phyloP scores from a whole-genome alignment of 1,284 basidiomycete species.

The Tranzscheliella williamsii region DNA sequence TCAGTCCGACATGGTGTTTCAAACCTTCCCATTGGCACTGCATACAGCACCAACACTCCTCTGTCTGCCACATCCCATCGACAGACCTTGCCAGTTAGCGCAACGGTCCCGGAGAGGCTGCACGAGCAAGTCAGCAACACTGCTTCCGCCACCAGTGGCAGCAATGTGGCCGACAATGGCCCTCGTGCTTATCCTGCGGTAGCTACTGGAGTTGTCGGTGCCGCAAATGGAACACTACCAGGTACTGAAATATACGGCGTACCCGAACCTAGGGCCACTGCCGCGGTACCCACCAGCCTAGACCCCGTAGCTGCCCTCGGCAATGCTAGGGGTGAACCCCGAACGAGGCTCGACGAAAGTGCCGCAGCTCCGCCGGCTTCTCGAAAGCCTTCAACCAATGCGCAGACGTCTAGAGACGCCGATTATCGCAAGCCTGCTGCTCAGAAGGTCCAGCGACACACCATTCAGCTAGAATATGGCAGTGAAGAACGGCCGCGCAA shows the following conservation, averaged over 20 bases:
- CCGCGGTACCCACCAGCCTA: neutral
- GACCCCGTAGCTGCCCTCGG: slow-evolving; percentile 36
- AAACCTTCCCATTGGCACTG: slow-evolving; percentile 32
- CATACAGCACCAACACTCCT: slow-evolving; percentile 33
- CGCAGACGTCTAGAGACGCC: neutral
- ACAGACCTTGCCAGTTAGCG: slow-evolving; percentile 33
- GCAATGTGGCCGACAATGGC: neutral
- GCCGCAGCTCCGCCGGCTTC: neutral
- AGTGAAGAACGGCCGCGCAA: slow-evolving; percentile 26
- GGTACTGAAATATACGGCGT: no score
- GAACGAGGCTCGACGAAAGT: slow-evolving; percentile 32
- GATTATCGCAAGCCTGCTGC: slow-evolving; percentile 28
- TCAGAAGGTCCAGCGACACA: slow-evolving; percentile 53
- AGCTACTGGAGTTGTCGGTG: neutral
- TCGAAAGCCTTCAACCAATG: neutral
- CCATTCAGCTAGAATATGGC: slow-evolving; percentile 55
- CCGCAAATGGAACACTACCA: no score
- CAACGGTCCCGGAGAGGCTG: slow-evolving; percentile 34
- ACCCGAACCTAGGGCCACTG: no score
- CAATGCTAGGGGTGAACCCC: slow-evolving; percentile 40
- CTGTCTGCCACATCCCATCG: slow-evolving; percentile 16
- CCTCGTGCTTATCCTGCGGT: slow-evolving; percentile 2
- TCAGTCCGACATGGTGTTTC: slow-evolving; percentile 27
- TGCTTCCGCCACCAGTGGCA: no score
- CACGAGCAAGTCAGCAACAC: slow-evolving; percentile 26